A percentile compares a stretch with the other conserved stretches of the same genome.
Conservation (phyloP, 768 basidiomycete species). For the Mrakia hoshinonis region DNA sequence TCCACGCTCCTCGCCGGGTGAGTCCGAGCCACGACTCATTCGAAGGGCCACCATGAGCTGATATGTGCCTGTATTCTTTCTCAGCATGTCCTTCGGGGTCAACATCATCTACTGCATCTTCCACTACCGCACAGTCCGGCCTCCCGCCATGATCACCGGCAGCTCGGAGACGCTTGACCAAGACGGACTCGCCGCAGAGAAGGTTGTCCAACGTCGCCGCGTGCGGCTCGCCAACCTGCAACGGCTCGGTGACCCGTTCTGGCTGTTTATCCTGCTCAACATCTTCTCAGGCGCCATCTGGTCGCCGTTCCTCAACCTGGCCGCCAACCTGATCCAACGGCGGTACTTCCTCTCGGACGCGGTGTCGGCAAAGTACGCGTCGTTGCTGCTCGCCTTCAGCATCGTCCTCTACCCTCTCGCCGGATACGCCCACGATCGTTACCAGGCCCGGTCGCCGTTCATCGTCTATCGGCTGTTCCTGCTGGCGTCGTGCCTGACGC, state of each 20-base stretch:
- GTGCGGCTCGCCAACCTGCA: conserved; percentile 45
- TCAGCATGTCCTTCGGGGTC: conserved; percentile 45
- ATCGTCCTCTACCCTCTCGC: conserved; percentile 63
- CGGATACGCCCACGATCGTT: conserved; percentile 34
- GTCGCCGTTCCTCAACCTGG: conserved; percentile 68
- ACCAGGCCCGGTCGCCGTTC: conserved; percentile 33
- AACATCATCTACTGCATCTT: conserved; percentile 60
- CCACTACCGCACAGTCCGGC: conserved; percentile 54
- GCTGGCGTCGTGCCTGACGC: conserved; percentile 54
- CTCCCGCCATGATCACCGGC: conserved; percentile 54
- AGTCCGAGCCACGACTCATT: conserved; percentile 37
- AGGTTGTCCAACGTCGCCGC: conserved; percentile 38
- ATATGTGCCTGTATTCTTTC: not conserved
- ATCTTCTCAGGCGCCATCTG: conserved; percentile 67
- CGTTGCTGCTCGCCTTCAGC: conserved; percentile 62
- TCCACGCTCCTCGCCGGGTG: conserved; percentile 53
- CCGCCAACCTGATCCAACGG: conserved; percentile 62
- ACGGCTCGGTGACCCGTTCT: conserved; percentile 56
- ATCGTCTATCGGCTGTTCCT: conserved; percentile 55
- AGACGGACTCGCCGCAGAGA: conserved; percentile 44
- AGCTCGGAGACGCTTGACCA: conserved; percentile 39
- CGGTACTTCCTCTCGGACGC: conserved; percentile 57
- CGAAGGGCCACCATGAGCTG: not conserved
- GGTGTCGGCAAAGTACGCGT: conserved; percentile 56
- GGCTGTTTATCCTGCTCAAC: conserved; percentile 60